Percentiles rank a stretch among this genome's conserved stretches.
phyloP scores from a whole-genome alignment of 192 early-diverging fungal species.

The Coemansia sp. region DNA sequence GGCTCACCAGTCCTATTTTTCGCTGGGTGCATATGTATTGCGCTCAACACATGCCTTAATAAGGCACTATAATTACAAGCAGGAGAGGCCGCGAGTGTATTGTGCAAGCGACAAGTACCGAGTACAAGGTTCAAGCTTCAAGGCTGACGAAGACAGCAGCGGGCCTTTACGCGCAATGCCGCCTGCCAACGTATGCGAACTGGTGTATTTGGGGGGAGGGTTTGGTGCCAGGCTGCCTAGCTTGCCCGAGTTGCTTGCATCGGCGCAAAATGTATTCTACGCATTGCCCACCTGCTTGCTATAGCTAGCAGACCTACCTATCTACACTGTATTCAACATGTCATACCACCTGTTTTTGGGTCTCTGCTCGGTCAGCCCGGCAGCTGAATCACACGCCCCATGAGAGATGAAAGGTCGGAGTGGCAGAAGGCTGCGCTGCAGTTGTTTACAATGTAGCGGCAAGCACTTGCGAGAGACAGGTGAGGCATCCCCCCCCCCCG shows the following conservation, averaged over 20 bases:
- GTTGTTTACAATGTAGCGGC: not conserved
- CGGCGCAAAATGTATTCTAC: not conserved
- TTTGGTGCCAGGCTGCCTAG: not conserved
- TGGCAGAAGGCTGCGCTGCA: not conserved
- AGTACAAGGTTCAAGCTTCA: not conserved
- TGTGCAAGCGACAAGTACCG: slow-evolving; percentile 5
- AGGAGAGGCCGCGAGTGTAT: not conserved
- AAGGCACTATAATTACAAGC: slow-evolving; percentile 8
- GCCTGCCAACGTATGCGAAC: not conserved
- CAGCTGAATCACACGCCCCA: not conserved
- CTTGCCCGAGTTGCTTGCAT: not conserved
- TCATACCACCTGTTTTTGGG: not conserved
- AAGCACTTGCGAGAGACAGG: not conserved
- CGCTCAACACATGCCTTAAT: not conserved
- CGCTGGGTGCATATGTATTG: not conserved
- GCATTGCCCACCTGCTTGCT: not conserved
- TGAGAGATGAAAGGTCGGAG: slow-evolving; percentile 8
- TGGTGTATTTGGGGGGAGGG: not conserved
- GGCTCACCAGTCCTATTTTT: slow-evolving; percentile 8
- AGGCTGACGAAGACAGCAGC: no score
- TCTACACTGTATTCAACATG: not conserved
- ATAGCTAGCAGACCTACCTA: not conserved
- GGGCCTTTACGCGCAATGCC: not conserved
- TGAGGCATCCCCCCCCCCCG: not conserved
- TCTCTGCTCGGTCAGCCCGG: not conserved